Conservation (phyloP, 23 red algal species). For the Agarophyton chilense region DNA sequence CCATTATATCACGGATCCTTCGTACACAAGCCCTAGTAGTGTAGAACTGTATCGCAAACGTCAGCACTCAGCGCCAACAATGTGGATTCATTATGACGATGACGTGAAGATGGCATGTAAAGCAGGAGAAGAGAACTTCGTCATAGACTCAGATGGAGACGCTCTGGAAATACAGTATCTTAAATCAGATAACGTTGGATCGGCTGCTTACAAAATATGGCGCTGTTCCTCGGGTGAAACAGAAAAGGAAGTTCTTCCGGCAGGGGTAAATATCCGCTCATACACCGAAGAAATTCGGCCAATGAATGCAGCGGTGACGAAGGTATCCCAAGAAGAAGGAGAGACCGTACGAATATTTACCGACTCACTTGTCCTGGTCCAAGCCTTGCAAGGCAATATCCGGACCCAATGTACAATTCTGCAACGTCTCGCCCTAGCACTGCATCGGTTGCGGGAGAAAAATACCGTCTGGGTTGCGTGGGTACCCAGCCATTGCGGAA, state of each 20-base stretch:
- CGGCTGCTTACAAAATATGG: neutral
- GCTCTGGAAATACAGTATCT: neutral
- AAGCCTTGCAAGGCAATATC: neutral
- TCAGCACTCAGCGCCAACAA: too few relatives aligned
- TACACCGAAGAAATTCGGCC: neutral
- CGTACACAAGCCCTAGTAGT: too few relatives aligned
- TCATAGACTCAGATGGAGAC: neutral
- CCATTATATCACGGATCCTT: too few relatives aligned
- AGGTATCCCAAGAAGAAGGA: neutral
- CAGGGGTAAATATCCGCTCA: neutral
- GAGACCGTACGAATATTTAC: neutral
- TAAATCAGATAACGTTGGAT: neutral
- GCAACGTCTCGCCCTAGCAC: too few relatives aligned
- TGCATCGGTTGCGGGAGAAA: neutral
- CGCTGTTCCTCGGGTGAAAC: neutral
- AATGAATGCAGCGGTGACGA: neutral
- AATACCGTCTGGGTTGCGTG: neutral
- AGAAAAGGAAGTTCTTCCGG: neutral
- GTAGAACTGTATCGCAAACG: too few relatives aligned
- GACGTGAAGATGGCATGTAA: too few relatives aligned
- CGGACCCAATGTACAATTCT: neutral
- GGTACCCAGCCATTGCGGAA: neutral
- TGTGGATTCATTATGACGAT: too few relatives aligned
- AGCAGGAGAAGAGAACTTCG: too few relatives aligned
- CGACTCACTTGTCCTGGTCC: neutral